Percentiles rank a stretch among this genome's conserved stretches.
These are phyloP conservation scores for Hylodesmum podocarpum DNA, from an alignment of 306 rosid genomes.

Conservation along the genomic window DNA sequence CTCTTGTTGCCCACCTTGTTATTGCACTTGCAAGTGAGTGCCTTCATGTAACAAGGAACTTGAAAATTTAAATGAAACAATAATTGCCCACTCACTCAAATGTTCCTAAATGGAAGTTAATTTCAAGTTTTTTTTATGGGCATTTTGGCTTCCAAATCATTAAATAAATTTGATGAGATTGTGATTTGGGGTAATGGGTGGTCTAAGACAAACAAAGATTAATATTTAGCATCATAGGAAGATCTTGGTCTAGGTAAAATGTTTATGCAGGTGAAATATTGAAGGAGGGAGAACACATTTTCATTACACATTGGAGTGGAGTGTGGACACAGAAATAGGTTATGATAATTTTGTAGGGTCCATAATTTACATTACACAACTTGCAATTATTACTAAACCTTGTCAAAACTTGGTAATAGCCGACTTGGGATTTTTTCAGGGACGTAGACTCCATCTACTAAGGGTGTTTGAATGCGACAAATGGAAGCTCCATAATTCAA, in stretches of 20 bases:
- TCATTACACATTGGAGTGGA: background rate
- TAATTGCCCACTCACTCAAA: background rate
- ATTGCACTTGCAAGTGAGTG: background rate
- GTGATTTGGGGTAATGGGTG: background rate
- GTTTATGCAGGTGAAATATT: background rate
- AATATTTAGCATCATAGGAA: no score
- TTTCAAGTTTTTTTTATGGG: background rate
- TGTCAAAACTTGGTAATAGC: background rate
- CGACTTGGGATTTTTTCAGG: background rate
- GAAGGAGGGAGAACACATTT: no score
- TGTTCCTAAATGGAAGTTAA: background rate
- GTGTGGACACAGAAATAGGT: background rate
- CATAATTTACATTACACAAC: background rate
- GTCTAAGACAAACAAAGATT: background rate
- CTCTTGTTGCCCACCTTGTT: background rate
- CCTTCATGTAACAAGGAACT: background rate
- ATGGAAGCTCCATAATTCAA: background rate
- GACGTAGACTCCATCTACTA: conserved; percentile 2
- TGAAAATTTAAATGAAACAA: background rate
- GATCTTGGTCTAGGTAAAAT: background rate
- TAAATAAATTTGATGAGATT: background rate
- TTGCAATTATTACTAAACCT: background rate
- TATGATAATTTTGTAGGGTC: background rate
- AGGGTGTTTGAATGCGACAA: conserved; percentile 7
- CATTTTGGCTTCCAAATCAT: background rate